Percentiles rank a stretch among this genome's conserved stretches.
Evolutionary conservation across 2,329 filamentous ascomycete genomes (phyloP).

Genomic region (Cladophialophora immunda): DNA sequence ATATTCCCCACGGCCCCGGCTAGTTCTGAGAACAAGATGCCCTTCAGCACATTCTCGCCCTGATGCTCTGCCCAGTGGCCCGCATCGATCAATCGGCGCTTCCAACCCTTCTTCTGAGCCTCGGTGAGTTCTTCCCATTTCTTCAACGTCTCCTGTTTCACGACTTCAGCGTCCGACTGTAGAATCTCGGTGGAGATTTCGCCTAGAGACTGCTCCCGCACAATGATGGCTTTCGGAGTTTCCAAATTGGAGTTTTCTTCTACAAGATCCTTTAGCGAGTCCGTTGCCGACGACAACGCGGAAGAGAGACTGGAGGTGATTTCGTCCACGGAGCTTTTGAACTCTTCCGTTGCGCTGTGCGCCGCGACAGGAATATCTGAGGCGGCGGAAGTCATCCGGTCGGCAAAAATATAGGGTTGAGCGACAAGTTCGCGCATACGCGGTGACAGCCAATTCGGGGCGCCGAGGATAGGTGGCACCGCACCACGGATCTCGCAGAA

Average conservation of each 20-base stretch:
- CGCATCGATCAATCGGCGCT: constrained; percentile 70
- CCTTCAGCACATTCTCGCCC: constrained; percentile 78
- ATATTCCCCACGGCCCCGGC: constrained; percentile 65
- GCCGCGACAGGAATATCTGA: constrained; percentile 29
- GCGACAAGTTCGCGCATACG: constrained; percentile 54
- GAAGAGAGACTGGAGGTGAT: constrained; percentile 20
- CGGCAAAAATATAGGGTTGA: constrained; percentile 49
- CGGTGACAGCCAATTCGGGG: constrained; percentile 64
- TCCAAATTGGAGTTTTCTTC: constrained; percentile 34
- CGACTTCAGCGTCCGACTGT: constrained; percentile 37
- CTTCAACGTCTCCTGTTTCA: constrained; percentile 48
- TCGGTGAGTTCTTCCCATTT: constrained; percentile 75
- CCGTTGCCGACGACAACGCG: constrained; percentile 21
- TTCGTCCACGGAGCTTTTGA: constrained; percentile 30
- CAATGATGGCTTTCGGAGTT: constrained; percentile 41
- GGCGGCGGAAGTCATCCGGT: constrained; percentile 21
- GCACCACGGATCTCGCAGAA: constrained; percentile 69
- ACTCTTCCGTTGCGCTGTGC: constrained; percentile 30
- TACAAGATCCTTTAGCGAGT: constrained; percentile 38
- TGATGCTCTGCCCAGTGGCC: constrained; percentile 83
- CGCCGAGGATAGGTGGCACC: constrained; percentile 65
- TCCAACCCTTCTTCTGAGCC: constrained; percentile 74
- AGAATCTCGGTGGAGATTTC: constrained; percentile 51
- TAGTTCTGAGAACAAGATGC: constrained; percentile 78
- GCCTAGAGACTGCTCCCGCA: constrained; percentile 46